These are phyloP conservation scores for Komagataea norvegica DNA, from an alignment of 1,139 yeast species.

Conservation along the genomic window DNA sequence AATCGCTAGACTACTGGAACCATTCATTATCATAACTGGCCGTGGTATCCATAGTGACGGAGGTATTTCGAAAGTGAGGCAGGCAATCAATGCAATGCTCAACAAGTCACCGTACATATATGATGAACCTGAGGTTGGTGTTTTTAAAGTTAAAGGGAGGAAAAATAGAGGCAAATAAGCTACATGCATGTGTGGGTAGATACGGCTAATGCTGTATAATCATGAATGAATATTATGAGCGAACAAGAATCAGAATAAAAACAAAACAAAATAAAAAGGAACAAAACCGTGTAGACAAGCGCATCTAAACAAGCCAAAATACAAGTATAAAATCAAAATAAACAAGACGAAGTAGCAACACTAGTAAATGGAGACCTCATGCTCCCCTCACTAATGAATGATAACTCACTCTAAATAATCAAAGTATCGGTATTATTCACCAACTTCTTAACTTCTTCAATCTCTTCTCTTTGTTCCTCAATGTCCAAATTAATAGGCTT, in stretches of 20 bases:
- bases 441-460: slow-evolving; percentile 8
- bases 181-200: too few species aligned
- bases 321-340: too few species aligned
- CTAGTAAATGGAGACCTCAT: background rate
- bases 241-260: too few species aligned
- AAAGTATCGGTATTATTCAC: slow-evolving; percentile 6
- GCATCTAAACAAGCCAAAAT: too few species aligned
- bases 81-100: slow-evolving; percentile 35
- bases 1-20: slow-evolving; percentile 31
- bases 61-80: slow-evolving; percentile 41
- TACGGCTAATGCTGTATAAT: too few species aligned
- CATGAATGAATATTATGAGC: too few species aligned
- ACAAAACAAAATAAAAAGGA: too few species aligned
- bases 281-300: too few species aligned
- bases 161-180: slow-evolving; percentile 1
- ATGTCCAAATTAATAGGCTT: slow-evolving; percentile 1
- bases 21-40: slow-evolving; percentile 46
- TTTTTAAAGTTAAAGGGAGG: slow-evolving; percentile 38
- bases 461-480: slow-evolving; percentile 2
- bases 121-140: slow-evolving; percentile 39
- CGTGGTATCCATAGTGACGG: slow-evolving; percentile 53
- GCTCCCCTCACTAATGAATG: background rate
- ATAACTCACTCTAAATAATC: background rate
- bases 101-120: slow-evolving; percentile 32
- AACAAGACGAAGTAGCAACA: too few species aligned